Evolutionary conservation across 305 asterid genomes (phyloP).

Genomic region (Fraxinus ornus): DNA sequence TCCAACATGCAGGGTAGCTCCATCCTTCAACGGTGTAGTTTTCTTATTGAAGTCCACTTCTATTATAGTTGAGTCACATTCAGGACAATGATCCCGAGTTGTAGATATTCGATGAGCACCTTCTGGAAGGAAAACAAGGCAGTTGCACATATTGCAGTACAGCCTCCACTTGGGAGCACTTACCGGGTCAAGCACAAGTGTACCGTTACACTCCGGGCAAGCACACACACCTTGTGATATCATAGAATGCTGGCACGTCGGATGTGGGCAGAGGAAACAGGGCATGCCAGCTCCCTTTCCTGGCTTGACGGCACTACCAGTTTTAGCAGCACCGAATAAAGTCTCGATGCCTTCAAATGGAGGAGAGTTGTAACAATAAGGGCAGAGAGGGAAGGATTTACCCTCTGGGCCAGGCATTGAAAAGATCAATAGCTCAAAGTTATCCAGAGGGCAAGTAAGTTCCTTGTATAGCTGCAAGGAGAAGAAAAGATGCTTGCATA

Average conservation of each 20-base stretch:
- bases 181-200: slow-evolving; percentile 82
- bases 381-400: slow-evolving; percentile 82
- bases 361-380: slow-evolving; percentile 83
- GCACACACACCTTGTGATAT: slow-evolving; percentile 85
- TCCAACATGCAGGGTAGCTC: slow-evolving; percentile 66
- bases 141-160: slow-evolving; percentile 80
- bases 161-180: slow-evolving; percentile 93
- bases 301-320: slow-evolving; percentile 38
- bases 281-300: slow-evolving; percentile 97
- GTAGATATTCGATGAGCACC: slow-evolving; percentile 90
- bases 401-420: slow-evolving; percentile 84
- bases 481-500: background rate
- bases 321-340: slow-evolving; percentile 60
- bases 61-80: slow-evolving; percentile 76
- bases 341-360: slow-evolving; percentile 75
- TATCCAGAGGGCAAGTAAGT: slow-evolving; percentile 86
- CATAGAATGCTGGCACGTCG: slow-evolving; percentile 81
- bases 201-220: slow-evolving; percentile 89
- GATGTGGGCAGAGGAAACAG: slow-evolving; percentile 90
- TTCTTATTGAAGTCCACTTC: slow-evolving; percentile 93
- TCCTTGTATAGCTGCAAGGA: slow-evolving; percentile 86
- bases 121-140: slow-evolving; percentile 78
- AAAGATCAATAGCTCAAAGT: slow-evolving; percentile 77
- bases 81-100: slow-evolving; percentile 61
- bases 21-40: slow-evolving; percentile 80